Evolutionary conservation across 441 rosid species (phyloP), one percentile per base, ranked within the genome.

Genomic region (Pelargonium australe): DNA sequence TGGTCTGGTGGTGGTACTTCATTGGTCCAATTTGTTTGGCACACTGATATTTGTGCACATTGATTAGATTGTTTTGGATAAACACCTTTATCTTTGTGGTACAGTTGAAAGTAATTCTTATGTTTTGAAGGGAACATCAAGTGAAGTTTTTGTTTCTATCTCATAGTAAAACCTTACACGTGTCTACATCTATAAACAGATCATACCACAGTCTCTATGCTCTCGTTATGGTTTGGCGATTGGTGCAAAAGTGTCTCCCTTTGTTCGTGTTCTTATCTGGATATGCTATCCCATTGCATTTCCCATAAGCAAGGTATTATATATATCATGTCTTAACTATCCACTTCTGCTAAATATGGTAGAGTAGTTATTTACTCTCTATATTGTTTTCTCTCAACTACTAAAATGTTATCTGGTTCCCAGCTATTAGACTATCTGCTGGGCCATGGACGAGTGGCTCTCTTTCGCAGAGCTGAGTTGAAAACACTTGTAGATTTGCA

Each of bases 391-490:
- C 31, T 64, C 25, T 17, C n/a, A 4, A 55, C 49, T 70, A 3
- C 60, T 45, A 12, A 55, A 60, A 43, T 68, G 10, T 13, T 49
- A 31, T 14, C 23, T 62, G 34, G 23, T 70, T 34, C 31, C 49
- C 72, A 76, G 79, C 51, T 76, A 47, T 34, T 76, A 65, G 79
- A 76, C 72, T 71, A 10, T 68, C 43, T 76, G 20, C 63, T 76
- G 12, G 79, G 79, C 69, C 75, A 76, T 67, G 79, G 72, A 47
- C 79, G 65, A 58, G 72, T 67, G 45, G 79, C 79, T 64, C 79
- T 76, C 49, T 76, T 76, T 47, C 79, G 79, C 72, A 71, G 79
- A 71, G 79, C 79, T 53, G 79, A 76, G 75, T 70, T 76, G 63
- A 76, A 58, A 58, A 58, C 63, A 58, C 63, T 58, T 58, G 63